Conservation (phyloP, 257 asterid genomes). For the Solanum lycopersicoides region DNA sequence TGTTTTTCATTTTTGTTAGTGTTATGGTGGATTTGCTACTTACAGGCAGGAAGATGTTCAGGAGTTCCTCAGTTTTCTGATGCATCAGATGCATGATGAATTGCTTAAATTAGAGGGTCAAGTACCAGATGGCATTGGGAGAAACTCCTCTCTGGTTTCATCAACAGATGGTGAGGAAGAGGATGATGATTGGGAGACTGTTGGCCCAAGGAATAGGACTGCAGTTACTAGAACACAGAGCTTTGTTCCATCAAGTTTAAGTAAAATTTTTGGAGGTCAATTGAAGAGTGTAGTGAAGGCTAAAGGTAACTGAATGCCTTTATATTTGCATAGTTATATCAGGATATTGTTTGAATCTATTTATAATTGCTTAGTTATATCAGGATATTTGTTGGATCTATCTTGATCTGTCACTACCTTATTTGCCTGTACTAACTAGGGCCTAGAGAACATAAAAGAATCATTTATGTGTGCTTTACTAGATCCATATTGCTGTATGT, state of each 20-base stretch:
- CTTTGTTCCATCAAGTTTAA: conserved; percentile 61
- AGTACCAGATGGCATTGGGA: conserved; percentile 38
- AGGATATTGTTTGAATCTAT: neutral
- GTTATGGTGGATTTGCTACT: conserved; percentile 6
- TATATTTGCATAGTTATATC: neutral
- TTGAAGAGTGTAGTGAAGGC: conserved; percentile 74
- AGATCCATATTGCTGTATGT: neutral
- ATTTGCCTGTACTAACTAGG: neutral
- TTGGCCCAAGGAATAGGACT: conserved; percentile 58
- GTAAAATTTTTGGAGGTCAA: conserved; percentile 79
- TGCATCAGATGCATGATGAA: conserved; percentile 95
- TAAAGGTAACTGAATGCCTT: conserved; percentile 37
- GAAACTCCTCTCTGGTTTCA: conserved; percentile 47
- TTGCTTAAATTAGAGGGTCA: conserved; percentile 68
- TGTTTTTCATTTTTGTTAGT: neutral
- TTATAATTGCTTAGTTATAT: neutral
- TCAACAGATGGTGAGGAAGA: conserved; percentile 51
- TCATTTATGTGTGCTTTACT: neutral
- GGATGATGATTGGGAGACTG: conserved; percentile 61
- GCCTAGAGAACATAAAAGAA: neutral
- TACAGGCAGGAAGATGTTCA: conserved; percentile 93
- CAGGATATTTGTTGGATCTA: neutral
- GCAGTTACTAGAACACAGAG: conserved; percentile 78
- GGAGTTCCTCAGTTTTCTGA: conserved; percentile 76
- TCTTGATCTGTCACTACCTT: neutral